phyloP scores from a whole-genome alignment of 129 eudicot species.

The Apium graveolens region DNA sequence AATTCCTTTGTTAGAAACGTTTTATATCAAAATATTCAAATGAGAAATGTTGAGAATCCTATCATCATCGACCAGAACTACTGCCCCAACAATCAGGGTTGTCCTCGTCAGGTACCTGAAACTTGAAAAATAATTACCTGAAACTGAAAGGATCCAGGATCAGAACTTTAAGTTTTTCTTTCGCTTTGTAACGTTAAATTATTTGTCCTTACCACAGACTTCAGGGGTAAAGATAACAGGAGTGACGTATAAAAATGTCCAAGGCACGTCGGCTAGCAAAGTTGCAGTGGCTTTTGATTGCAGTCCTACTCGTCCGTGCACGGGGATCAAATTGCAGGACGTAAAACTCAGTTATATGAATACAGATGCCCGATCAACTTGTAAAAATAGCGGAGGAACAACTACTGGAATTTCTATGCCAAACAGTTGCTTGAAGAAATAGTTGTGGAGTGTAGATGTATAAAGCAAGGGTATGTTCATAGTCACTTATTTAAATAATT shows the following conservation, averaged over 20 bases:
- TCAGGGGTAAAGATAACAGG: slow-evolving; percentile 68
- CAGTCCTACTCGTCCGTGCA: slow-evolving; percentile 60
- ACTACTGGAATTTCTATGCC: slow-evolving; percentile 23
- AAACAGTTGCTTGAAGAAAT: slow-evolving; percentile 17
- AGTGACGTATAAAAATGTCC: slow-evolving; percentile 56
- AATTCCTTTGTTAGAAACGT: slow-evolving; percentile 46
- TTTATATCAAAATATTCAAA: slow-evolving; percentile 40
- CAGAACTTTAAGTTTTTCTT: no score
- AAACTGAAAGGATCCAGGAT: no score
- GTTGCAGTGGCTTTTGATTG: slow-evolving; percentile 63
- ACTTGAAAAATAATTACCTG: no score
- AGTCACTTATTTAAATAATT: no score
- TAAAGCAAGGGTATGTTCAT: no score
- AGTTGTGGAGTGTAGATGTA: not conserved
- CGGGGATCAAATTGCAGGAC: slow-evolving; percentile 47
- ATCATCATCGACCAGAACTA: slow-evolving; percentile 72
- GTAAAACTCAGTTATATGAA: slow-evolving; percentile 43
- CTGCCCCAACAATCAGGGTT: slow-evolving; percentile 48
- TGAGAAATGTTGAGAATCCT: slow-evolving; percentile 66
- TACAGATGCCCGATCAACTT: slow-evolving; percentile 31
- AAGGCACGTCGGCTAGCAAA: slow-evolving; percentile 62
- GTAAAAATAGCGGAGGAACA: slow-evolving; percentile 42
- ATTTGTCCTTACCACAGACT: slow-evolving; percentile 16
- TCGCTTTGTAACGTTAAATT: not conserved
- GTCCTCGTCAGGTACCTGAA: slow-evolving; percentile 44